phyloP scores from a whole-genome alignment of 345 rosid species.

The Acer saccharum region DNA sequence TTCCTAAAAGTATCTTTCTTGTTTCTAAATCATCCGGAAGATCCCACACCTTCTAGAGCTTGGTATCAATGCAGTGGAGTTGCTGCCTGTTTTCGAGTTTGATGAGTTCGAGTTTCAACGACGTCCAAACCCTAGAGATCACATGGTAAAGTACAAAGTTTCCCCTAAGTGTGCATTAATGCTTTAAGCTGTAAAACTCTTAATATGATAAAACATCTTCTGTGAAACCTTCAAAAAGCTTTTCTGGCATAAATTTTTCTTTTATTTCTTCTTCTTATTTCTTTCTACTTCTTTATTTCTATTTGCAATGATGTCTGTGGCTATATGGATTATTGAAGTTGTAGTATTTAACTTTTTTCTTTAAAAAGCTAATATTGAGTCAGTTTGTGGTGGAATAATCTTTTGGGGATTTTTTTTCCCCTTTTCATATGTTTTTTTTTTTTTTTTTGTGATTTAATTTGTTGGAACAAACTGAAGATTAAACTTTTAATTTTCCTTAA shows the following conservation, averaged over 20 bases:
- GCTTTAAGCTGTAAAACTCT: not conserved
- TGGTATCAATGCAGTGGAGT: constrained; percentile 92
- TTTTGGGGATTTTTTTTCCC: not conserved
- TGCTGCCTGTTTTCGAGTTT: constrained; percentile 87
- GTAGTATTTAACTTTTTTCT: not conserved
- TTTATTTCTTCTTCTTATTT: not conserved
- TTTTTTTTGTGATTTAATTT: not conserved
- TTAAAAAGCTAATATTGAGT: not conserved
- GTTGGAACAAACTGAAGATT: not conserved
- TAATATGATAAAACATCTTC: not conserved
- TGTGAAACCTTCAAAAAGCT: not conserved
- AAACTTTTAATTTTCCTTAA: constrained; percentile 9
- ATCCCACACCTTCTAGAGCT: constrained; percentile 91
- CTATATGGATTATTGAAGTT: not conserved
- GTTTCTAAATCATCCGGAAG: constrained; percentile 40
- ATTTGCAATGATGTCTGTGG: not conserved
- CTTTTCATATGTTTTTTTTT: not conserved
- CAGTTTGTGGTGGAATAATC: not conserved
- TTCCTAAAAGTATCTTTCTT: constrained; percentile 28
- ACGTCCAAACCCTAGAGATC: constrained; percentile 87
- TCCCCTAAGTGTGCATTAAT: not conserved
- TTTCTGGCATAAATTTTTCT: not conserved
- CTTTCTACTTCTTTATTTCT: not conserved
- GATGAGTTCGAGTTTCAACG: constrained; percentile 95
- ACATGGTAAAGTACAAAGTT: constrained; percentile 58